Base-by-base conservation (phyloP, 768 basidiomycete genomes). In the Podaxis sp. region DNA sequence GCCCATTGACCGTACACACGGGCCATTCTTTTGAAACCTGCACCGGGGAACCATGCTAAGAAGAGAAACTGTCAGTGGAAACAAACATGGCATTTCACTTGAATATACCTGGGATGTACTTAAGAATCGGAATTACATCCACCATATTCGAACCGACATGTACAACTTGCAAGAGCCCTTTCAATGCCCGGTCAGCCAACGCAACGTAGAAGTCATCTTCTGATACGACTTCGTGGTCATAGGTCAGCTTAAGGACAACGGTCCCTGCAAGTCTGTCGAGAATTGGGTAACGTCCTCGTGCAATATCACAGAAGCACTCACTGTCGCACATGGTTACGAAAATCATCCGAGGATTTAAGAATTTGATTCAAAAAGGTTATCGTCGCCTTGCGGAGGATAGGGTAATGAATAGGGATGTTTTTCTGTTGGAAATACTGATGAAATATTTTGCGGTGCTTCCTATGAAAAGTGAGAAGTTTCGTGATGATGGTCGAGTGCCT, bases 131-230 rank as follows among this genome's bases (percentile, higher is more conserved):
- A 36, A 77, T 60, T 38, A 65, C 71, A 37, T 78, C 82, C 2
- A 82, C 82, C 8, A 80, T 65, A 61, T 73, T 81, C 0, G 69
- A 68, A 19, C 80, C 79, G 36, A 74, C 72, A 64, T 76, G 74
- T 12, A 74, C 73, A 4, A 75, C 74, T 38, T 68, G 68, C 12
- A 67, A 1, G n/a, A 76, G 3, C 12, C 64, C 59, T 6, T 50
- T 33, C 59, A 73, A 65, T 15, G 66, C 66, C 6, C 66, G 65
- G 7, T 75, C 64, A 1, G 71, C 73, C 38, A 74, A 57, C 12
- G 59, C 64, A 19, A 79, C 65, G 59, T 79, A 75, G 15, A 71
- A 75, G 57, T 82, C 80, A 0, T 76, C 64, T 24, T 64, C 69
- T 1, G 73, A 64, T 60, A 73, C 61, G 13, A 77, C 71, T 15